Evolutionary conservation across 495 filamentous ascomycete genomes (phyloP).

Genomic region (Podospora fimiseda): DNA sequence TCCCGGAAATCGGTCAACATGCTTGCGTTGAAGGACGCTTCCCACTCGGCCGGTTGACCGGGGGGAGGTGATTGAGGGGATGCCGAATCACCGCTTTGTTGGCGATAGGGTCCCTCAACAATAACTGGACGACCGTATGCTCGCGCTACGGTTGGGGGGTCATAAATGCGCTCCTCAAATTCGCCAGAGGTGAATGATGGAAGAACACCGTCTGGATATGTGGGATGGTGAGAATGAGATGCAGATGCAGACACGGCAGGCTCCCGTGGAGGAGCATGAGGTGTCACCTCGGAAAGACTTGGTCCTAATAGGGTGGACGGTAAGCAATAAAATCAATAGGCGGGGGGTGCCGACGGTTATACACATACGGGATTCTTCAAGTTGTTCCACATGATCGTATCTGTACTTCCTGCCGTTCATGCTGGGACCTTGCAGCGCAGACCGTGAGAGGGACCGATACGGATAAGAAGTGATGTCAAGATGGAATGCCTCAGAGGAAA

Average conservation of each 20-base stretch:
- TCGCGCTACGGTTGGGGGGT: too few species aligned
- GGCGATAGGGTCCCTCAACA: not conserved
- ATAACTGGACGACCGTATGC: too few species aligned
- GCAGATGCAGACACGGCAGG: not conserved
- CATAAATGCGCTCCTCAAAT: not conserved
- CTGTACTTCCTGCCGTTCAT: not conserved
- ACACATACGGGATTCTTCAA: not conserved
- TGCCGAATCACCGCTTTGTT: not conserved
- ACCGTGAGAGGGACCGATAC: not conserved
- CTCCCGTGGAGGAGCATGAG: not conserved
- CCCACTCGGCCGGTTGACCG: constrained; percentile 17
- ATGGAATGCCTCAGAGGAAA: not conserved
- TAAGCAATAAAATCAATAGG: too few species aligned
- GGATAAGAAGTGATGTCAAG: not conserved
- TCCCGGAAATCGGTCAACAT: constrained; percentile 36
- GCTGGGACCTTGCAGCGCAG: not conserved
- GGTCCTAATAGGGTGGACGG: not conserved
- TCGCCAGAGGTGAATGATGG: not conserved
- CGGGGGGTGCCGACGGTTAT: too few species aligned
- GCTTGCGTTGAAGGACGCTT: constrained; percentile 23
- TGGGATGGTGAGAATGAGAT: not conserved
- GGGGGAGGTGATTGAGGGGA: not conserved
- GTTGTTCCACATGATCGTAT: not conserved
- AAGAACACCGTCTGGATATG: not conserved
- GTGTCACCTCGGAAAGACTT: not conserved